A percentile compares a stretch with the other conserved stretches of the same genome.
Conservation (phyloP, 2,329 filamentous ascomycete species). For the Colletotrichum somersetense region DNA sequence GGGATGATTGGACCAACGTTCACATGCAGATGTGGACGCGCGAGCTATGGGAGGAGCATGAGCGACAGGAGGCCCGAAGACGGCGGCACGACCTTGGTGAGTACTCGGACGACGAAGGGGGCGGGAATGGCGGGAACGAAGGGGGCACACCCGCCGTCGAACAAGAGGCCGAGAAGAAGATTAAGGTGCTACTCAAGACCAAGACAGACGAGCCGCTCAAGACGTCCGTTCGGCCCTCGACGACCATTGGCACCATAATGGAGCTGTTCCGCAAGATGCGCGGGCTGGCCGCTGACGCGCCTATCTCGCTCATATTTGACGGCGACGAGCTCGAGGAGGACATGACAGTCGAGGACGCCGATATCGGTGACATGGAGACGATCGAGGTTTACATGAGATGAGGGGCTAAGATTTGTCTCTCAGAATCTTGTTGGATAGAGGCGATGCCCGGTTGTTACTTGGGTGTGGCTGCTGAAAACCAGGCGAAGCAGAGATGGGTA, state of each 20-base stretch:
- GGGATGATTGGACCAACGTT: slow-evolving; percentile 68
- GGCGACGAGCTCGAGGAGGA: slow-evolving; percentile 77
- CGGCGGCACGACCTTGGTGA: slow-evolving; percentile 59
- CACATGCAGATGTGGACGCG: slow-evolving; percentile 83
- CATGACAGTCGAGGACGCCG: slow-evolving; percentile 72
- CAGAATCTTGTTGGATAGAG: neutral
- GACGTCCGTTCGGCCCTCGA: slow-evolving; percentile 65
- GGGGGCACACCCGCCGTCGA: slow-evolving; percentile 40
- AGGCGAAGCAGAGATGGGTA: neutral
- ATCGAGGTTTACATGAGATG: slow-evolving; percentile 77
- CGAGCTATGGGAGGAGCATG: slow-evolving; percentile 66
- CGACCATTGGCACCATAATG: slow-evolving; percentile 72
- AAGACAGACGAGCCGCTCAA: slow-evolving; percentile 63
- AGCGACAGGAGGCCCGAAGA: slow-evolving; percentile 62
- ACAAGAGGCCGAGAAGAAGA: slow-evolving; percentile 50
- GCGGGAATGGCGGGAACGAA: slow-evolving; percentile 40
- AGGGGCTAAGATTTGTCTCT: neutral
- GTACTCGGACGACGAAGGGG: slow-evolving; percentile 50
- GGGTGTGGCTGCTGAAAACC: no score
- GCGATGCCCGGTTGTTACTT: neutral
- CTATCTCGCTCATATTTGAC: slow-evolving; percentile 78
- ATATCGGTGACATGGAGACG: slow-evolving; percentile 80
- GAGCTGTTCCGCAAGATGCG: slow-evolving; percentile 70
- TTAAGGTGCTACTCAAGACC: slow-evolving; percentile 68
- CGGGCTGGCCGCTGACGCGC: slow-evolving; percentile 62